Percentiles rank a stretch among this genome's conserved stretches.
These are phyloP conservation scores for Nigrospora sphaerica DNA, from an alignment of 2,329 filamentous ascomycete genomes.

Conservation along the genomic window DNA sequence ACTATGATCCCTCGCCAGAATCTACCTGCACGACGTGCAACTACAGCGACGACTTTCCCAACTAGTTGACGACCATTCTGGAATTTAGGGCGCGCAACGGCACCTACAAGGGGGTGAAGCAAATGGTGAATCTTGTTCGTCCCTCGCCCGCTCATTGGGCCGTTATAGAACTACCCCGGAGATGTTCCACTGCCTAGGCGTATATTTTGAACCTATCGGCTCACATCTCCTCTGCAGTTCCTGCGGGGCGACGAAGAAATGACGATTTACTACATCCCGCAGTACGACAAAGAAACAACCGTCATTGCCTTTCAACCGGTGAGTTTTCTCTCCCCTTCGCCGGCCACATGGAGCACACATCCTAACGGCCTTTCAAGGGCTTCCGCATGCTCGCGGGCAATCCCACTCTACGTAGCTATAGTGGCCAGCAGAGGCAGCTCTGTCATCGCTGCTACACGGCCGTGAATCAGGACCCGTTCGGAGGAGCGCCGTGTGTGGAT, in stretches of 20 bases:
- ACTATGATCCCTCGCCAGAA: constrained; percentile 14
- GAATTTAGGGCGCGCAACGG: constrained; percentile 20
- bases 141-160: background rate
- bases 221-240: background rate
- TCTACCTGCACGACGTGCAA: constrained; percentile 23
- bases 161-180: no score
- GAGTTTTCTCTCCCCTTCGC: constrained; percentile 1
- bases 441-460: constrained; percentile 22
- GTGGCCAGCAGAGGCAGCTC: constrained; percentile 17
- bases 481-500: constrained; percentile 14
- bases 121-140: constrained; percentile 19
- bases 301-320: constrained; percentile 21
- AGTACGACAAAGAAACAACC: constrained; percentile 15
- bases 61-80: constrained; percentile 24
- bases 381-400: constrained; percentile 25
- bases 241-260: constrained; percentile 19
- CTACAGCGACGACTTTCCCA: constrained; percentile 23
- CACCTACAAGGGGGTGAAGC: constrained; percentile 12
- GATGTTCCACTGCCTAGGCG: no score
- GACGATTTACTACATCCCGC: constrained; percentile 24
- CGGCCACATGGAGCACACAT: no score
- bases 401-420: constrained; percentile 10
- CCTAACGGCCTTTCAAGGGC: constrained; percentile 7
- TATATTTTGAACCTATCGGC: no score
- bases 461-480: constrained; percentile 21